Base-by-base conservation (phyloP, 2,329 filamentous ascomycete genomes). In the Coleophoma crateriformis region DNA sequence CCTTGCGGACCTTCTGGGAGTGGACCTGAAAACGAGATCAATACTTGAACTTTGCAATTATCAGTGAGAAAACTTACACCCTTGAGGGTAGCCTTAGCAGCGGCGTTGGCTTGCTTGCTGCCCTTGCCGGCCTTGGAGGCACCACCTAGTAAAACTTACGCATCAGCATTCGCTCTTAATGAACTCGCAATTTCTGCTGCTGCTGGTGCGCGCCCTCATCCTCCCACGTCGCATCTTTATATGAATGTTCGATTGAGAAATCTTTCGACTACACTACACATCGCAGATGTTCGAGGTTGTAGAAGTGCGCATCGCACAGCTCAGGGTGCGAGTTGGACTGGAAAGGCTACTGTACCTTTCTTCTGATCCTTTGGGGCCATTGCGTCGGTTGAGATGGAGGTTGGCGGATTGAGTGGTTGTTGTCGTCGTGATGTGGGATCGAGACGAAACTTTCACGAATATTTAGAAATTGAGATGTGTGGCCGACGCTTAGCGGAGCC, bases 1-100 rank as follows among this genome's bases (percentile, higher is more conserved):
- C 84, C 83, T 96, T 96, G 78, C 84, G 84, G 77, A 87, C 84
- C 84, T 96, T 96, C 78, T 94, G 84, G 72, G 83, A 77, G 71
- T 85, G 77, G 66, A 77, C 77, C 82, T 85, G 72, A 67, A 63
- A 47, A 5, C 10, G 19, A 38, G 40, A 60, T 56, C 61, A 61
- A 64, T 55, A 52, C 45, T 51, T 17, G 37, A 12, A 32, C 13
- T 35, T 27, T 20, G 38, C 17, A 15, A 71, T 68, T 68, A 68
- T 67, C 67, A 71, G 66, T 67, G 64, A 64, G 8, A 47, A n/a
- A 59, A 86, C 89, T 80, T 90, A 95, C 90, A 74, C 91, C 92
- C 79, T 90, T 90, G 67, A 97, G 86, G 69, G 90, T 88, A 73
- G 94, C 88, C 84, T 99, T 97, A 67, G 94, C 88, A 72, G 94